Conservation (phyloP, 805 yeast genomes). For the Sugiyamaella floridensis region DNA sequence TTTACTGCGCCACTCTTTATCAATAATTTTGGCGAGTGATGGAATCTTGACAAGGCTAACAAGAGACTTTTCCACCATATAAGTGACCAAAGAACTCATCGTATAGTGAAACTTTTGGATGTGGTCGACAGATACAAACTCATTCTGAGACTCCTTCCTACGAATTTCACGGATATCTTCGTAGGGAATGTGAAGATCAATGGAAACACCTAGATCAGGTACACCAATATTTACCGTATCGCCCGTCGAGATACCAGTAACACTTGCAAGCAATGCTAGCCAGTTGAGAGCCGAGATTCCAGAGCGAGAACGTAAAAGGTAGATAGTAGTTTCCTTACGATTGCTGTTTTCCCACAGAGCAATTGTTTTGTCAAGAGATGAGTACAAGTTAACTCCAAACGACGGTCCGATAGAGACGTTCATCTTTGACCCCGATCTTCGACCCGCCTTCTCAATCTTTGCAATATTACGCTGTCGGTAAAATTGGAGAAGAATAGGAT, state of each 20-base stretch:
- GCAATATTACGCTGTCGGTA: slow-evolving; percentile 42
- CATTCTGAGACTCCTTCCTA: slow-evolving; percentile 1
- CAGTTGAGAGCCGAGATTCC: slow-evolving; percentile 52
- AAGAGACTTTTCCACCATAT: slow-evolving; percentile 35
- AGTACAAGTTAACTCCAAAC: slow-evolving; percentile 49
- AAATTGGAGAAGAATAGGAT: slow-evolving; percentile 59
- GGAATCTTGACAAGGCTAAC: slow-evolving; percentile 27
- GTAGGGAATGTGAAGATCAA: slow-evolving; percentile 45
- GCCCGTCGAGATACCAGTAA: slow-evolving; percentile 35
- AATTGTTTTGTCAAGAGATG: slow-evolving; percentile 63
- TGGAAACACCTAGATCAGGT: slow-evolving; percentile 40
- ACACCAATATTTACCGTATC: slow-evolving; percentile 34
- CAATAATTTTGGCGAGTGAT: slow-evolving; percentile 10
- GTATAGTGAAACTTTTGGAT: slow-evolving; percentile 6
- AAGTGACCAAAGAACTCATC: slow-evolving; percentile 16
- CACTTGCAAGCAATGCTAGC: slow-evolving; percentile 50
- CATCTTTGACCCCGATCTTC: slow-evolving; percentile 20
- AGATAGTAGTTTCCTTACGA: slow-evolving; percentile 31
- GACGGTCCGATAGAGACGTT: slow-evolving; percentile 20
- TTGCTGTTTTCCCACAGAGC: slow-evolving; percentile 36
- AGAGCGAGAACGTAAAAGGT: slow-evolving; percentile 51
- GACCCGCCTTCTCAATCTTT: slow-evolving; percentile 13
- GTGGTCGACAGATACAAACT: slow-evolving; percentile 5
- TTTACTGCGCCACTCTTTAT: slow-evolving; percentile 11
- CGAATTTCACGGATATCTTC: slow-evolving; percentile 8